Evolutionary conservation across 1,284 basidiomycete genomes (phyloP).

Genomic region (Cutaneotrichosporon sp.): DNA sequence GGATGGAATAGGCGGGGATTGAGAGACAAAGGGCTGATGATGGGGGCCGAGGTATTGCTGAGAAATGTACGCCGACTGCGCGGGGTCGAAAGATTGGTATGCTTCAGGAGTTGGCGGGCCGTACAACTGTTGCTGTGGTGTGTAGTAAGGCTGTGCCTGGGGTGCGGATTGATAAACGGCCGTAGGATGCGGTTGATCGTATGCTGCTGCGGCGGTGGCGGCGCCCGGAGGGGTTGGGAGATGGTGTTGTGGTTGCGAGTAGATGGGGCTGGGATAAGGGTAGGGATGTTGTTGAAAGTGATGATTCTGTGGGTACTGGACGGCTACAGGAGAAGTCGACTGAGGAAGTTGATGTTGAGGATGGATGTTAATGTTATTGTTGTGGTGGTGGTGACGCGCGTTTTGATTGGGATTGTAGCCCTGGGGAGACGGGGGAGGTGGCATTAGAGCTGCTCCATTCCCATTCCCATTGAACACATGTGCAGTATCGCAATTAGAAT

Average conservation of each 20-base stretch:
- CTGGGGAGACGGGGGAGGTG: conserved; percentile 2
- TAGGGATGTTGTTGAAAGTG: neutral
- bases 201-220: neutral
- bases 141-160: neutral
- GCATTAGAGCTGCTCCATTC: conserved; percentile 11
- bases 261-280: neutral
- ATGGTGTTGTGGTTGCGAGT: neutral
- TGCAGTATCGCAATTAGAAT: too few species aligned
- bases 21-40: neutral
- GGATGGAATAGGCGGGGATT: neutral
- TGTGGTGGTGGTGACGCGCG: conserved; percentile 2
- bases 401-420: conserved; percentile 6
- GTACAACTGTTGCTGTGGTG: conserved; percentile 2
- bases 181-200: neutral
- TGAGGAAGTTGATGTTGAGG: neutral
- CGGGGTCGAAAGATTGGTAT: neutral
- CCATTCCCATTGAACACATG: conserved; percentile 3
- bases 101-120: neutral
- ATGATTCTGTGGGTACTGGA: neutral
- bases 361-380: neutral
- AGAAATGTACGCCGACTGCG: too few species aligned
- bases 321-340: neutral
- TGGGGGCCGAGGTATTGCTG: conserved; percentile 1
- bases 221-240: neutral
- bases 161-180: neutral